Percentiles rank a stretch among this genome's conserved stretches.
Evolutionary conservation across 2,329 filamentous ascomycete species (phyloP).

Genomic region (Coniochaeta prunicola): DNA sequence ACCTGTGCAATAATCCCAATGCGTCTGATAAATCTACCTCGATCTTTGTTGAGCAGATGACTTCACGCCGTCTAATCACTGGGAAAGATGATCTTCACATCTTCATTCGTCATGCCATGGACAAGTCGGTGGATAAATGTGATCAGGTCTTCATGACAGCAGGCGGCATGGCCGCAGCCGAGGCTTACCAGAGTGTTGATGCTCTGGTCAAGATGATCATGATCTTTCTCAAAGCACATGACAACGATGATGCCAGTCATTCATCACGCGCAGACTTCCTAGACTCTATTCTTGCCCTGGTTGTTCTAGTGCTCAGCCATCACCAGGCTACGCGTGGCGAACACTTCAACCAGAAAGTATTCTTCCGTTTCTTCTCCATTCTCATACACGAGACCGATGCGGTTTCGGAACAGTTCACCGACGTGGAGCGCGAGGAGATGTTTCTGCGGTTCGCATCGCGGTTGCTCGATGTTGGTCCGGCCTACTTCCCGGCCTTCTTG

Average conservation of each 20-base stretch:
- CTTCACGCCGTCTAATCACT: conserved; percentile 64
- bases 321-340: conserved; percentile 78
- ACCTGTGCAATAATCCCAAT: conserved; percentile 70
- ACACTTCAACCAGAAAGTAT: conserved; percentile 78
- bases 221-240: conserved; percentile 66
- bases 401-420: conserved; percentile 48
- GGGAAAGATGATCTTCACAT: conserved; percentile 68
- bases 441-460: conserved; percentile 64
- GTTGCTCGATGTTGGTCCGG: conserved; percentile 68
- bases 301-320: conserved; percentile 74
- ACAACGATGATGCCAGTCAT: conserved; percentile 51
- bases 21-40: conserved; percentile 64
- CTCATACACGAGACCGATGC: conserved; percentile 68
- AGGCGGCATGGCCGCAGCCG: conserved; percentile 40
- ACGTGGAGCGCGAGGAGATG: conserved; percentile 60
- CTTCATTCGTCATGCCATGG: conserved; percentile 76
- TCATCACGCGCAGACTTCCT: conserved; percentile 64
- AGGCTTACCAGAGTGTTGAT: conserved; percentile 61
- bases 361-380: conserved; percentile 81
- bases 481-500: conserved; percentile 71
- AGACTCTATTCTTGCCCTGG: conserved; percentile 69
- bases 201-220: conserved; percentile 75
- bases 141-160: conserved; percentile 61
- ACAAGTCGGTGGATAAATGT: conserved; percentile 69
- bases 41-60: conserved; percentile 79